These are phyloP conservation scores for Dipodascus geniculatus DNA, from an alignment of 805 yeast genomes.

Conservation along the genomic window DNA sequence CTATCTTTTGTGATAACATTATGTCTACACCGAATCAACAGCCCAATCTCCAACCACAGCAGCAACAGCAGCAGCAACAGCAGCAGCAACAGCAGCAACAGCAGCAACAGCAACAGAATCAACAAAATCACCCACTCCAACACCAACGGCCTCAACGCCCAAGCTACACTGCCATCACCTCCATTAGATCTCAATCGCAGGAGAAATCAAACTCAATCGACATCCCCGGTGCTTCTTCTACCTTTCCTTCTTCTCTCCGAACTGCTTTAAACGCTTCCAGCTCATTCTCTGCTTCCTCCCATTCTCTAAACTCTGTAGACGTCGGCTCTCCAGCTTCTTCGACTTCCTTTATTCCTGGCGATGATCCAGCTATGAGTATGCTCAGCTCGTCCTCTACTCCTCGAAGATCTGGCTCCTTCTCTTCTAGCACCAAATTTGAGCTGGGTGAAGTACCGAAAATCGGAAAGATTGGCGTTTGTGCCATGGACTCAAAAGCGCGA, in stretches of 20 bases:
- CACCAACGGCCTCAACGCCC: neutral
- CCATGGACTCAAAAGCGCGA: slow-evolving; percentile 94
- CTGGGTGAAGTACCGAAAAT: slow-evolving; percentile 26
- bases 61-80: too few relatives aligned
- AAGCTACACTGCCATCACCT: neutral
- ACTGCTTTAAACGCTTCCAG: neutral
- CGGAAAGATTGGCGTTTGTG: slow-evolving; percentile 96
- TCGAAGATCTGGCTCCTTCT: neutral
- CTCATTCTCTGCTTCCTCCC: neutral
- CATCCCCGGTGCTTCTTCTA: neutral
- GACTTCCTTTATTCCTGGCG: neutral
- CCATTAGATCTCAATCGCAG: neutral
- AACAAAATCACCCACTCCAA: neutral
- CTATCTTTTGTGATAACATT: neutral
- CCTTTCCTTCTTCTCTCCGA: neutral
- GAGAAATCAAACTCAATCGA: neutral
- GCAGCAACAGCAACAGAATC: neutral
- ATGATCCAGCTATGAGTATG: neutral
- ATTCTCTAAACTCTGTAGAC: neutral
- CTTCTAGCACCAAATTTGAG: slow-evolving; percentile 3
- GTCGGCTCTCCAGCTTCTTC: neutral
- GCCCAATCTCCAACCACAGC: too few relatives aligned
- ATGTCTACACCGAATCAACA: too few relatives aligned
- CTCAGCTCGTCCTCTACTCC: neutral
- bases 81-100: neutral